Base-by-base conservation (phyloP, 306 rosid genomes). In the Hippophae gyantsensis region DNA sequence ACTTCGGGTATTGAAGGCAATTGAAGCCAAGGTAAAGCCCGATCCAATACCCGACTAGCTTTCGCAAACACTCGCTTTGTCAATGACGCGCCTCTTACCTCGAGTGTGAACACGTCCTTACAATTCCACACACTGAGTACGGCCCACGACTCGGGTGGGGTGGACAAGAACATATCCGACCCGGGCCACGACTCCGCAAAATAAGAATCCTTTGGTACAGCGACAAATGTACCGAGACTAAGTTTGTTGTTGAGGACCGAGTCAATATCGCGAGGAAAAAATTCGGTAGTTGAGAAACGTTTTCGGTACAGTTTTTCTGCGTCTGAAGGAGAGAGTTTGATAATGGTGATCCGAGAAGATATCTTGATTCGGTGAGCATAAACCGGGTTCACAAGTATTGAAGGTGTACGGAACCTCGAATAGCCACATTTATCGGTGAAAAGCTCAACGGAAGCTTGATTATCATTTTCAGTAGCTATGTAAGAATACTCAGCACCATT, bases 361-460 rank as follows among this genome's bases (percentile, higher is more conserved):
- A 85, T 56, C 5, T 14, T 69, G 11, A 60, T 62, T 42, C 64
- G 65, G 63, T 88, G 99, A 2, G 95, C 99, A 58, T 66, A 92
- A 6, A 92, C 99, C 32, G 99, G 99, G 61, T 82, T 85, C 73
- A 92, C 95, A 6, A 92, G 95, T 45, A 88, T 69, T 2, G 95
- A 71, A 0, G 96, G 95, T 0, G 89, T 83, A 73, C 99, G 96
- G 75, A 92, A 92, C 77, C 69, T 88, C 26, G 82, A 13, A 80
- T 92, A 92, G 1, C 93, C 99, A 65, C 96, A 92, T 88, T 92
- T 92, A 66, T 84, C 79, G 74, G 83, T 83, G 84, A 92, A 92
- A 54, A 92, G 84, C 13, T 70, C 80, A 14, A 85, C 78, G 50
- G 93, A 92, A 6, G 96, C 86, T 64, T 83, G 64, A 72, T 92